These are phyloP conservation scores for Choricystis sp. DNA, from an alignment of 139 green algal genomes.

Conservation along the genomic window DNA sequence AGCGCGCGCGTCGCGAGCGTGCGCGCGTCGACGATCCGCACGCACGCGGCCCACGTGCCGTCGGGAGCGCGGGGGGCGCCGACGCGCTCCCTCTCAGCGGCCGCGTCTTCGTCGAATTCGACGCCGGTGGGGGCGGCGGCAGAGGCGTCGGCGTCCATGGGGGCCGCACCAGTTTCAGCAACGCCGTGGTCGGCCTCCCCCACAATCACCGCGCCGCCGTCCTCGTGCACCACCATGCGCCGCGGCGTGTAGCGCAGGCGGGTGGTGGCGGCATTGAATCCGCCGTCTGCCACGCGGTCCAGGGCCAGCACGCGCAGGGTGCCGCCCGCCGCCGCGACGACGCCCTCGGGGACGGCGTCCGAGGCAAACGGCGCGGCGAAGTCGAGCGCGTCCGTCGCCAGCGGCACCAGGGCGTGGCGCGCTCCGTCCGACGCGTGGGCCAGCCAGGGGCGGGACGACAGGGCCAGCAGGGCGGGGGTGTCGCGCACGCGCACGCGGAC, in stretches of 20 bases:
- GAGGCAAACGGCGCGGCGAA: conserved; percentile 64
- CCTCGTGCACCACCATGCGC: conserved; percentile 63
- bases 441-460: conserved; percentile 84
- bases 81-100: conserved; percentile 58
- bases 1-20: conserved; percentile 16
- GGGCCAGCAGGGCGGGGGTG: conserved; percentile 71
- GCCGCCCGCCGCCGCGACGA: conserved; percentile 72
- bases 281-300: conserved; percentile 73
- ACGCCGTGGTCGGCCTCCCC: conserved; percentile 64
- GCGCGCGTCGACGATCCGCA: conserved; percentile 69
- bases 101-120: conserved; percentile 53
- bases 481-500: conserved; percentile 46
- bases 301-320: conserved; percentile 80
- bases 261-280: conserved; percentile 67
- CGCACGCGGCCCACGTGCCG: conserved; percentile 78
- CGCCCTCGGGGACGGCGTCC: conserved; percentile 90
- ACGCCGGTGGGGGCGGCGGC: conserved; percentile 21
- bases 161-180: no score
- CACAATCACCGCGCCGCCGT: conserved; percentile 30
- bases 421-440: conserved; percentile 77
- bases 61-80: conserved; percentile 44
- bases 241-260: conserved; percentile 90
- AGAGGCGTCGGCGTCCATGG: conserved; percentile 12
- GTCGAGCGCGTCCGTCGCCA: conserved; percentile 81
- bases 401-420: conserved; percentile 71